phyloP scores from a whole-genome alignment of 2,329 filamentous ascomycete genomes.

The Pseudogymnoascus sp. region DNA sequence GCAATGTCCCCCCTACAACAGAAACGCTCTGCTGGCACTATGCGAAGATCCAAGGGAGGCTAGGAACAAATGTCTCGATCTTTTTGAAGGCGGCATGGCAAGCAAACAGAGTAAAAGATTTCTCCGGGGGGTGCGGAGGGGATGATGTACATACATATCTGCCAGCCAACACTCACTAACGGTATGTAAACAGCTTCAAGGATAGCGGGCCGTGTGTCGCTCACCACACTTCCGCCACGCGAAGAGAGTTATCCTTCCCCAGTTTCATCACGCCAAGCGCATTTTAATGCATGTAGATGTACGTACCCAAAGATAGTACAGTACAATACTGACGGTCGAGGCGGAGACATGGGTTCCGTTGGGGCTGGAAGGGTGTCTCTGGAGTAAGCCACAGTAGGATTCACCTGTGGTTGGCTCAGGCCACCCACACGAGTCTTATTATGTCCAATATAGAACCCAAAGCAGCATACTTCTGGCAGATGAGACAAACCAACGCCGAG shows the following conservation, averaged over 20 bases:
- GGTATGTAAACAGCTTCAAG: background rate
- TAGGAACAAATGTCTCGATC: background rate
- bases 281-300: slow-evolving; percentile 5
- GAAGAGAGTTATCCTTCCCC: background rate
- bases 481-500: background rate
- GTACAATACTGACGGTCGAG: background rate
- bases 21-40: background rate
- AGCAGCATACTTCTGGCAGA: background rate
- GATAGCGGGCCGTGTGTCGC: slow-evolving; percentile 1
- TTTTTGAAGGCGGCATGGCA: background rate
- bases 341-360: background rate
- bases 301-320: background rate
- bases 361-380: background rate
- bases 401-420: background rate
- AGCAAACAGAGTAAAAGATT: background rate
- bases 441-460: background rate
- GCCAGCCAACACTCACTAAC: background rate
- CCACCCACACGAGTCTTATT: background rate
- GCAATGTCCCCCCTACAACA: background rate
- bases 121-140: background rate
- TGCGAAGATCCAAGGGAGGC: background rate
- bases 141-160: slow-evolving; percentile 1
- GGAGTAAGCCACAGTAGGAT: background rate
- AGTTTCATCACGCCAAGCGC: background rate
- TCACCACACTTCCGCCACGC: slow-evolving; percentile 4